Base-by-base conservation (phyloP, 805 yeast species). In the Scheffersomyces amazonensis region DNA sequence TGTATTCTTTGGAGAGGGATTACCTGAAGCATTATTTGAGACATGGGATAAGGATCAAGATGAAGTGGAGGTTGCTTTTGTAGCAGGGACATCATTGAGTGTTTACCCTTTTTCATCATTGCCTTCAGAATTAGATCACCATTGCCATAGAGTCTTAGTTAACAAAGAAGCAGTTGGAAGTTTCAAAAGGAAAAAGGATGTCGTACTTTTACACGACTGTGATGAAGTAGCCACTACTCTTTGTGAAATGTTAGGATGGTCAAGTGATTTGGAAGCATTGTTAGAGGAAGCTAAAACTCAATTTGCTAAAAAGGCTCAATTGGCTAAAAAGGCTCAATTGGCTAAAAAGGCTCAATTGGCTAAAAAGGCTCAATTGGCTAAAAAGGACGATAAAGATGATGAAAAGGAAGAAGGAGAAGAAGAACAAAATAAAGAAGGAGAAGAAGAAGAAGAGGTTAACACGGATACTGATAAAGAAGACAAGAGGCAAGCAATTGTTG, bases 71-170 rank as follows among this genome's bases (percentile, higher is more conserved):
- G 56, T 90, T 19, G 87, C 88, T 0, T 78, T 91, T 16, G 89
- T 91, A 1, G 96, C 96, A 0, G 99, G 99, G 1, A 88, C 97
- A 0, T 87, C 96, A 0, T 71, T 91, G 28, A 79, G 90, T 1
- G 98, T 91, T 1, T 80, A 79, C 46, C 99, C 99, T 2, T 91
- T 91, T 71, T 96, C 96, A 1, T 70, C 80, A 8, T 64, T 91
- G 35, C 96, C 96, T 0, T 60, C 75, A 2, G 89, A 85, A 50
- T 76, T 83, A 0, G 49, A 51, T 1, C 52, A 60, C 1, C 36
- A 37, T 3, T 60, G 77, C 15, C 55, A 69, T 3, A 69, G 99
- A 43, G 80, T 82, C 0, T 69, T 91, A 40, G 71, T 88, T 24
- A 91, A 91, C 55, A 72, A 74, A 37, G 96, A 87, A 42, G 51